Base-by-base conservation (phyloP, 176 grass and related monocot genomes). In the Eremochloa ophiuroides region DNA sequence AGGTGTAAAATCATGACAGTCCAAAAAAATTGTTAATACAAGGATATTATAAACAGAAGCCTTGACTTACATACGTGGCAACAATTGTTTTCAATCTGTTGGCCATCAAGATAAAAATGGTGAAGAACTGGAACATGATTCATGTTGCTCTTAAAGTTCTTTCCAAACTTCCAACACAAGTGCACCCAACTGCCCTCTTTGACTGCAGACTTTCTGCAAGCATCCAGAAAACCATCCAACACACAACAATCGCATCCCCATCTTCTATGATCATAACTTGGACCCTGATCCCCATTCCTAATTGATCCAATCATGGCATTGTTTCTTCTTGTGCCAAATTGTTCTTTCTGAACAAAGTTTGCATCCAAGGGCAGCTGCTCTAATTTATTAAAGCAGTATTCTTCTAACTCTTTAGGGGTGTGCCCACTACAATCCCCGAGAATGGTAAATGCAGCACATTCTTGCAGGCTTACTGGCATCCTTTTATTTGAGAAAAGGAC, bases 21-120 rank as follows among this genome's bases (percentile, higher is more conserved):
- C 31, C 47, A 62, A 40, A 74, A 74, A 71, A 34, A 80, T 53
- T 35, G 67, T 22, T 69, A 37, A 48, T 48, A 48, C 33, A 60
- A 55, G 26, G 26, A 71, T 89, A 46, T 69, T 25, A 81, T 38
- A 89, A 89, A 71, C 37, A 61, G 44, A n/a, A 65, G 66, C 33
- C 26, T 82, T 30, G 62, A 95, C 95, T 98, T 98, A 93, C 92
- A 98, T 95, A 98, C 95, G 76, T 98, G 90, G 77, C 84, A 91
- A 93, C 94, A 83, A 69, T 43, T 81, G 62, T 69, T 84, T 69
- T 90, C 80, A 35, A 89, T 68, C 64, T 88, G 72, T 59, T 84
- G 70, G 31, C 63, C 82, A 78, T 81, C 76, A 69, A 86, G 38
- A 89, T 75, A 89, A 44, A 98, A 74, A 85, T 89, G 87, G 76